Conservation (phyloP, 139 green algal genomes). For the Micromonas pusilla region DNA sequence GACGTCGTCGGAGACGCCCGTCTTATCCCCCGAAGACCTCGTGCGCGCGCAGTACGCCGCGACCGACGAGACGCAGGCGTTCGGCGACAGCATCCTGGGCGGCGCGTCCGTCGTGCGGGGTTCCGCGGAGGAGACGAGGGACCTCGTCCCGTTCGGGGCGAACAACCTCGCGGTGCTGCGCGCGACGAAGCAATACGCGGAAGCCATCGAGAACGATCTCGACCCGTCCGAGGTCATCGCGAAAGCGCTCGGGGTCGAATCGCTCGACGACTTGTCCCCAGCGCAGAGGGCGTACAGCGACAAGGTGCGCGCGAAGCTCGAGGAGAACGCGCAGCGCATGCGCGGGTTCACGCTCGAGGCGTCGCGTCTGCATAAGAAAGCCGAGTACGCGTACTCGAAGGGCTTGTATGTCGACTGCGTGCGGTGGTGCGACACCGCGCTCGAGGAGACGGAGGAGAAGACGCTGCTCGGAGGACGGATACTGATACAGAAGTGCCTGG, state of each 20-base stretch:
- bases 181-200: background rate
- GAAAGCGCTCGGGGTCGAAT: background rate
- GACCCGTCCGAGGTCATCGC: background rate
- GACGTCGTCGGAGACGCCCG: background rate
- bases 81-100: background rate
- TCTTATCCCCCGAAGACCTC: background rate
- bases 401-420: background rate
- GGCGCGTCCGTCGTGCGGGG: background rate
- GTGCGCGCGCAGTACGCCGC: background rate
- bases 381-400: background rate
- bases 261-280: background rate
- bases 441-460: conserved; percentile 5
- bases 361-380: background rate
- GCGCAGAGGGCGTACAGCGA: conserved; percentile 13
- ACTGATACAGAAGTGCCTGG: conserved; percentile 1
- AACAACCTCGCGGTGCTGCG: background rate
- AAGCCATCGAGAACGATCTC: background rate
- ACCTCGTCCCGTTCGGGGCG: background rate
- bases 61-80: background rate
- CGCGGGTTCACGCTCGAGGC: background rate
- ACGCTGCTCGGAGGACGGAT: conserved; percentile 12
- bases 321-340: conserved; percentile 1
- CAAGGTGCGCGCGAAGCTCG: conserved; percentile 1
- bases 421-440: background rate
- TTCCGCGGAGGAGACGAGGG: background rate